Evolutionary conservation across 1,284 basidiomycete species (phyloP), one percentile per base, ranked within the genome.

Genomic region (Chalciporus piperatoides): DNA sequence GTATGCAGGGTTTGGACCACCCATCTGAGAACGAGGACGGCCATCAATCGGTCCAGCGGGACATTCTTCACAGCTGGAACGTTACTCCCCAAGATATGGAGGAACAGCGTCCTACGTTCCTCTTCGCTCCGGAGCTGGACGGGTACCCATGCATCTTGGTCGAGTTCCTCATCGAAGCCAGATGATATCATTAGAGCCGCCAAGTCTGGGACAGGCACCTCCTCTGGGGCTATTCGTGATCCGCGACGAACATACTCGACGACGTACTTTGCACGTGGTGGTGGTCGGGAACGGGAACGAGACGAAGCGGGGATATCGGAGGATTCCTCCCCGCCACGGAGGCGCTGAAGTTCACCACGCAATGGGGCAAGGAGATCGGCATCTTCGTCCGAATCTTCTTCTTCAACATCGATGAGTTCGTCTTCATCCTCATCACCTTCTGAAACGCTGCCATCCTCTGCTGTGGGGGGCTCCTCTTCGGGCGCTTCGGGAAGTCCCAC

Each of bases 171-270:
- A 10, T 49, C 62, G 36, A 53, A 68, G 60, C 35, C 69, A 56
- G 52, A 78, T 56, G 71, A 71, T 6, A 62, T 57, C 15, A 85
- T 64, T 10, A 86, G 64, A 8, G 73, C 68, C 17, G 65, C 51
- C 7, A 88, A 59, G 5, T 76, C 61, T 12, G 71, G 71, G 5
- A 89, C 79, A 0, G 54, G 49, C 6, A 89, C 71, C n/a, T 72
- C 70, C 53, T 86, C 82, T 17, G 78, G 63, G 3, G 78, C 79
- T 49, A 88, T 72, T 30, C 85, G 76, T 2, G 80, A 79, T 4
- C 90, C 88, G 24, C 84, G 80, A 14, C 91, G 81, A 35, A 86
- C 62, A 55, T 89, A 87, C 60, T 93, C 90, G 1, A 69, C 76
- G 9, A 92, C 69, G 1, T 67, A 61, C 38, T 76, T 77, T 6